Base-by-base conservation (phyloP, 1,284 basidiomycete genomes). In the Lentinula novae-zelandiae region DNA sequence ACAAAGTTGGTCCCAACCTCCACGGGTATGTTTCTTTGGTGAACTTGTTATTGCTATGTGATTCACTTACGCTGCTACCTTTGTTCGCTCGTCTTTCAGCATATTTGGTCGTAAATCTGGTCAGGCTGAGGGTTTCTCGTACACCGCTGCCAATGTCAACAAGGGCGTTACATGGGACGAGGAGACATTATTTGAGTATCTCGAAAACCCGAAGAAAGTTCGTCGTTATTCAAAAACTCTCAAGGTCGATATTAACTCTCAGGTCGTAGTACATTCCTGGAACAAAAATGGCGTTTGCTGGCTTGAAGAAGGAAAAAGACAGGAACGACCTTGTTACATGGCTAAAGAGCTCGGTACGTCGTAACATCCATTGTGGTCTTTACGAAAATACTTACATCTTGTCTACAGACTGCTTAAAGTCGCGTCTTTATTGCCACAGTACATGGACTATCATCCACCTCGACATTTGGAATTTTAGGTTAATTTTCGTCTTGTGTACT, bases 251-350 rank as follows among this genome's bases (percentile, higher is more conserved):
- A 42, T 20, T 36, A 39, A 44, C 40, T 31, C 38, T 27, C 46
- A 33, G 27, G 40, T 55, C 63, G 3, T 63, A 92, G 89, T 95
- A 95, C 82, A 96, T 96, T 69, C 93, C 94, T 50, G 95, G 95
- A 58, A 97, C 95, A 63, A 96, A 96, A 83, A 96, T 96, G 95
- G 95, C 95, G 64, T 98, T 97, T 69, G 94, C 95, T 67, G 95
- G 95, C 70, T 80, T 98, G 73, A 97, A 97, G 89, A 97, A 97
- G 85, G 91, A 92, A 39, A 95, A 95, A 84, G 95, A 97, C 77
- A 88, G 95, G 77, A 91, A 88, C 76, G 93, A 96, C 80, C 87
- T 96, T 69, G 81, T 94, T 68, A 84, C 92, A 54, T 85, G 81
- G 73, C 78, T 94, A 69, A 91, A 91, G 81, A 83, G 88, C 57